Evolutionary conservation across 2,329 filamentous ascomycete species (phyloP), one percentile per base, ranked within the genome.

Genomic region (Xylariaceae sp.): DNA sequence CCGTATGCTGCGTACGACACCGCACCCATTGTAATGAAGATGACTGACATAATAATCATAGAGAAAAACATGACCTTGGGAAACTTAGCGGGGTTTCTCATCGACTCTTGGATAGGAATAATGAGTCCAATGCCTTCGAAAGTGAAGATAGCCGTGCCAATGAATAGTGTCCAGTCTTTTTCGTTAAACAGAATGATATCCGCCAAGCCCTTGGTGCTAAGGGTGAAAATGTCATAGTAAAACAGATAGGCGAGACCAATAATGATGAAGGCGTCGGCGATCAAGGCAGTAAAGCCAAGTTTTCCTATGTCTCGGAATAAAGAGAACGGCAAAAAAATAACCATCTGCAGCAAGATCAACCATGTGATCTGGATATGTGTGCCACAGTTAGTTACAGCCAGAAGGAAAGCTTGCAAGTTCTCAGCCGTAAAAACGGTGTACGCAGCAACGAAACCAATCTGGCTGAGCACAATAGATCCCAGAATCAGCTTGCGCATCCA

Each of bases 91-190:
- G 93, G 95, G 35, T 92, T 81, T 69, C 87, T 89, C 94, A 99
- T 99, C 18, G 92, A 95, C 67, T 95, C 92, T 73, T 99, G 95
- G 55, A 99, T 97, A 0, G 95, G 94, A 58, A 99, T 97, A 72
- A 99, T 95, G 42, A 99, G 84, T 10, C 94, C 95, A 57, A 99
- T 95, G 23, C 94, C 94, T 70, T 99, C 94, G 68, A 97, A 99
- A 0, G 94, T 97, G 76, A 99, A 99, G 70, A 99, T 97, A 23
- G 95, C 94, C 0, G 95, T 99, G 57, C 94, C 95, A 65, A 99
- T 99, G 72, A 99, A 97, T 4, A 99, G 81, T 0, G 94, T 96
- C 94, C 95, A 99, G 70, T 92, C 88, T 56, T 88, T 85, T 33
- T 87, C 74, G 76, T 99, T 99, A 81, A 99, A 97, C 67, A 88